Percentiles rank a stretch among this genome's conserved stretches.
These are phyloP conservation scores for Cucurbitaria berberidis DNA, from an alignment of 2,329 filamentous ascomycete species.

Conservation along the genomic window DNA sequence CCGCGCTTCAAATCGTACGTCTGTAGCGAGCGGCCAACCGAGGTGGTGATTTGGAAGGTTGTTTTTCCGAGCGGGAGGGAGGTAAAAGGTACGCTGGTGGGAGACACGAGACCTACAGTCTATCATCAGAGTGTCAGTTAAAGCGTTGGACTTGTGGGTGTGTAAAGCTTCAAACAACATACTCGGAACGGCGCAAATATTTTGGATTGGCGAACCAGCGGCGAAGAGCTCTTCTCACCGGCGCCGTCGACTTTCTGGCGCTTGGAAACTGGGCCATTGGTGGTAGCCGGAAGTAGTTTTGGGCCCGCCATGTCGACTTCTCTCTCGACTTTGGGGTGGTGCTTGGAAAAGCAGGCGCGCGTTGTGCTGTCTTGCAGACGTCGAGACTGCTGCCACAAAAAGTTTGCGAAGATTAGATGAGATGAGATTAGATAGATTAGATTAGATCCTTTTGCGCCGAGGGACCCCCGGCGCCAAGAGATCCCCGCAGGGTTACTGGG, in stretches of 20 bases:
- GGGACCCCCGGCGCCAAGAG: constrained; percentile 22
- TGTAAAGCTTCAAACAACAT: constrained; percentile 47
- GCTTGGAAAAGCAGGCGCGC: not conserved
- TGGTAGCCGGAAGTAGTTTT: constrained; percentile 55
- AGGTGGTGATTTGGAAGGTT: constrained; percentile 97
- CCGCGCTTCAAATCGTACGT: constrained; percentile 94
- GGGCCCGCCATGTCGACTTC: constrained; percentile 53
- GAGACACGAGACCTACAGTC: constrained; percentile 93
- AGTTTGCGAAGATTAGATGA: constrained; percentile 31
- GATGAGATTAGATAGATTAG: no score
- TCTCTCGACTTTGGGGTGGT: not conserved
- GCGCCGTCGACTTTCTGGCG: constrained; percentile 54
- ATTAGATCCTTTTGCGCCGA: constrained; percentile 22
- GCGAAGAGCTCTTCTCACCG: constrained; percentile 50
- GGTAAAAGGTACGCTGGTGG: constrained; percentile 88
- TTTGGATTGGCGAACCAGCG: constrained; percentile 63
- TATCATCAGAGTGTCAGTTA: constrained; percentile 47
- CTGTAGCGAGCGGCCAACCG: constrained; percentile 85
- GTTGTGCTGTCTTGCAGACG: not conserved
- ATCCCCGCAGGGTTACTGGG: constrained; percentile 35
- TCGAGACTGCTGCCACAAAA: constrained; percentile 13
- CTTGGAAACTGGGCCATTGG: constrained; percentile 68
- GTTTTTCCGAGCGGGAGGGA: constrained; percentile 88
- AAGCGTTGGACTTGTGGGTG: not conserved
- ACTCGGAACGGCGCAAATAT: constrained; percentile 95